These are phyloP conservation scores for Rhynchospora pubera DNA, from an alignment of 176 grass and related monocot genomes.

Conservation along the genomic window DNA sequence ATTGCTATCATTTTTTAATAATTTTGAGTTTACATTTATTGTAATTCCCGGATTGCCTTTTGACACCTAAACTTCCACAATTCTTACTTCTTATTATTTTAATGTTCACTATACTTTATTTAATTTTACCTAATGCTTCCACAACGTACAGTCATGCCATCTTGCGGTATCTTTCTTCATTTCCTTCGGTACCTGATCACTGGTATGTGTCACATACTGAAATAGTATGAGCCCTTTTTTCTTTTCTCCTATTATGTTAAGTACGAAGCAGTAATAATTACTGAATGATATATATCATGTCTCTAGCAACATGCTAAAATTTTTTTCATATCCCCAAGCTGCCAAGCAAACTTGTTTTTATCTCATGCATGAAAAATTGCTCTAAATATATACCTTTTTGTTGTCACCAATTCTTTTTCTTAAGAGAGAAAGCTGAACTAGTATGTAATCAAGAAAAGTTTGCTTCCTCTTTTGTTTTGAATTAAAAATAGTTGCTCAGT, in stretches of 20 bases:
- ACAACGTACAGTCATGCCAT: slow-evolving; percentile 53
- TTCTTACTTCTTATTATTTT: not conserved
- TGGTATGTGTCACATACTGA: slow-evolving; percentile 35
- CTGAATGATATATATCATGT: not conserved
- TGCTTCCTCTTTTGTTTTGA: too few species aligned
- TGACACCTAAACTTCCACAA: not conserved
- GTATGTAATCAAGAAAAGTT: too few species aligned
- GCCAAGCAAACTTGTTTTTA: too few species aligned
- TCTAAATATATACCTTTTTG: too few species aligned
- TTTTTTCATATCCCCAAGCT: too few species aligned
- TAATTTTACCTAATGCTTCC: not conserved
- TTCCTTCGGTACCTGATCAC: slow-evolving; percentile 69
- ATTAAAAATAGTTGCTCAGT: too few species aligned
- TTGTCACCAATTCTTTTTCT: too few species aligned
- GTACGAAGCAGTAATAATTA: not conserved
- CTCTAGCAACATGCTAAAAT: too few species aligned
- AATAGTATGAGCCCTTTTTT: not conserved
- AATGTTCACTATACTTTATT: not conserved
- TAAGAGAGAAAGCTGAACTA: too few species aligned
- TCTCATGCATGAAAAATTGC: too few species aligned
- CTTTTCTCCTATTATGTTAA: not conserved
- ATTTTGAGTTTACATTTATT: too few species aligned
- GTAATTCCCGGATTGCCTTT: not conserved
- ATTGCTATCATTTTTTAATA: too few species aligned
- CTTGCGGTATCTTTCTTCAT: slow-evolving; percentile 70